Conservation (phyloP, 2,329 filamentous ascomycete species). For the Thielaviopsis musarum region DNA sequence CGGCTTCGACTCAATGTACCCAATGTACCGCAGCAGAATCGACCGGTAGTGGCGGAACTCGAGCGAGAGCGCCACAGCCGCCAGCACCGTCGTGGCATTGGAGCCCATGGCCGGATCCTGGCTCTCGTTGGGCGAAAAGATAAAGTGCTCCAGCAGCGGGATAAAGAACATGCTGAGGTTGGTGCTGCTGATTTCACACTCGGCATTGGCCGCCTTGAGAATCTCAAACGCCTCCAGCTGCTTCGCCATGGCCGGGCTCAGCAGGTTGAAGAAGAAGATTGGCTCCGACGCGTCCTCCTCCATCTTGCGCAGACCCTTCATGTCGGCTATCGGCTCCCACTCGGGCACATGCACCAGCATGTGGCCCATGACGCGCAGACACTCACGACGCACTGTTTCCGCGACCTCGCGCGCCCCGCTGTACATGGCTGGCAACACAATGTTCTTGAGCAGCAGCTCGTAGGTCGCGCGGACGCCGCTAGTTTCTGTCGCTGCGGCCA, state of each 20-base stretch:
- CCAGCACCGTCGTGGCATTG: constrained; percentile 69
- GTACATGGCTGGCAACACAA: constrained; percentile 62
- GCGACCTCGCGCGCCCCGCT: constrained; percentile 60
- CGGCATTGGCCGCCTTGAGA: constrained; percentile 50
- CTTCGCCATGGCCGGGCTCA: constrained; percentile 77
- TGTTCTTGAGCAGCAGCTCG: constrained; percentile 39
- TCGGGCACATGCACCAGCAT: constrained; percentile 53
- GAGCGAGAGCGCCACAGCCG: constrained; percentile 54
- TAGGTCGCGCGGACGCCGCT: constrained; percentile 29
- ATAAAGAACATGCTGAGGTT: constrained; percentile 80
- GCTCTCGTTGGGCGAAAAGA: constrained; percentile 61
- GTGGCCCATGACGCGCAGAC: constrained; percentile 61
- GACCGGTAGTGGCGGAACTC: constrained; percentile 86
- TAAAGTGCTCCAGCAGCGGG: constrained; percentile 83
- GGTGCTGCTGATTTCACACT: constrained; percentile 49
- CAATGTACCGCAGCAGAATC: constrained; percentile 66
- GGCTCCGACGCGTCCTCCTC: constrained; percentile 41
- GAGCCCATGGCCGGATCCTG: constrained; percentile 79
- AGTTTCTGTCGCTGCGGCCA: constrained; percentile 22
- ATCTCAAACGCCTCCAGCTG: constrained; percentile 70
- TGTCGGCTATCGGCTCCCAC: constrained; percentile 57
- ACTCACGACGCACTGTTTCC: constrained; percentile 71
- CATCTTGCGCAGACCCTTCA: constrained; percentile 46
- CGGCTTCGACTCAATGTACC: constrained; percentile 63
- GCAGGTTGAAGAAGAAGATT: constrained; percentile 82